phyloP scores from a whole-genome alignment of 2,329 filamentous ascomycete species.

The Colletotrichum sp. region DNA sequence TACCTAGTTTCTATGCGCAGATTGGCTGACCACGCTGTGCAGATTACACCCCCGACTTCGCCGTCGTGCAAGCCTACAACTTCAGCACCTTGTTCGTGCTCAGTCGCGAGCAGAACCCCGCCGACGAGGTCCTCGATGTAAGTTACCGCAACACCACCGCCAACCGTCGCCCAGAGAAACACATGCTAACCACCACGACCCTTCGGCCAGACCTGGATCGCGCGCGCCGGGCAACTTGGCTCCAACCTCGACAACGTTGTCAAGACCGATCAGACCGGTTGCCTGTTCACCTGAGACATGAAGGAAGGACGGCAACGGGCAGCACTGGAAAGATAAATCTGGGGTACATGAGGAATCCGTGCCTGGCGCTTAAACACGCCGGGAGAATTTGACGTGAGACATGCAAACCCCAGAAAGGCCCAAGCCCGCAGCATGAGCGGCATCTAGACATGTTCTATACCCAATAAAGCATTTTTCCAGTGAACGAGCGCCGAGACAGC shows the following conservation, averaged over 20 bases:
- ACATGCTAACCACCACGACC: neutral
- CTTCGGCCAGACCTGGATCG: slow-evolving; percentile 28
- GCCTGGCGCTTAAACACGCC: slow-evolving; percentile 1
- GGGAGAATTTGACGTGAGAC: neutral
- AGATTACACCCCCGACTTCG: slow-evolving; percentile 35
- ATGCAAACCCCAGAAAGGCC: neutral
- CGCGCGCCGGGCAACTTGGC: slow-evolving; percentile 27
- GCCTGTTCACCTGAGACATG: slow-evolving; percentile 24
- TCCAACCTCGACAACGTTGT: slow-evolving; percentile 28
- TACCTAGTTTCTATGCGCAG: neutral
- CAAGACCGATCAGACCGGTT: slow-evolving; percentile 31
- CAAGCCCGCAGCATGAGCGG: neutral
- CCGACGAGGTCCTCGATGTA: slow-evolving; percentile 31
- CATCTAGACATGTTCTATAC: neutral
- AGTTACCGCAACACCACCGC: slow-evolving; percentile 5
- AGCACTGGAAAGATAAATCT: neutral
- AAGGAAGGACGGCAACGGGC: neutral
- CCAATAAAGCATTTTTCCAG: neutral
- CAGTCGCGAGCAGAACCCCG: slow-evolving; percentile 32
- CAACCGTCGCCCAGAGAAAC: neutral
- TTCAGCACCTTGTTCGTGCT: slow-evolving; percentile 36
- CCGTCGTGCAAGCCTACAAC: slow-evolving; percentile 36
- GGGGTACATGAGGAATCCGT: neutral
- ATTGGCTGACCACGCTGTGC: neutral
- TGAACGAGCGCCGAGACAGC: neutral